Base-by-base conservation (phyloP, 768 basidiomycete species). In the Sistotremastrum suecicum region DNA sequence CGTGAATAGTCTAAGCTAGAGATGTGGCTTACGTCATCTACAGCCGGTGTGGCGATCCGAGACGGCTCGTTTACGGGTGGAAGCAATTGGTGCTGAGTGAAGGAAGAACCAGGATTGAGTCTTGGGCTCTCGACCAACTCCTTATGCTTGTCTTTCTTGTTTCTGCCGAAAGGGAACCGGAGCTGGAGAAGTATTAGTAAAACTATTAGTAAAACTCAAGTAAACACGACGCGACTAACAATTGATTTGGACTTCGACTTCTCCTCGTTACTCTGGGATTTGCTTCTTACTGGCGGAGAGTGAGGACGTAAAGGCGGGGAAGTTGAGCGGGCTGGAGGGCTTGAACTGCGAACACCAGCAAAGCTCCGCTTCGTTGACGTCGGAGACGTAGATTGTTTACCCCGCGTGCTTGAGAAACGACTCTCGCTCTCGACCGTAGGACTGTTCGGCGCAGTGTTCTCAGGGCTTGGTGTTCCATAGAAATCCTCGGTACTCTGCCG, bases 151-250 rank as follows among this genome's bases (percentile, higher is more conserved):
- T 76, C 68, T 54, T 76, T 81, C 69, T 83, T 85, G 64, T 72
- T 83, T 63, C 71, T 78, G 34, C 78, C 77, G 55, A 89, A 89
- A 0, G 83, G 84, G 48, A 89, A 61, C 45, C 83, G 85, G 51
- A 89, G 72, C 85, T 81, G 50, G 37, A 45, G 54, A 34, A 55
- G 20, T 37, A 41, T 46, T 52, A 42, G 39, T 9, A 12, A 40
- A 11, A 46, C 48, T 41, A 34, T 49, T 34, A 46, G 39, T 31
- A 39, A 10, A 28, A 7, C 12, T 31, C 10, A 44, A 34, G 10
- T 41, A 34, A 42, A 48, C 47, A 12, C 31, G 34, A 34, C 39
- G n/a, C 41, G 7, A 72, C 82, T 66, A 64, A 87, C 85, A 52
- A 82, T 88, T 44, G 86, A 65, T 58, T 84, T 84, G 31, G 83